Base-by-base conservation (phyloP, 129 eudicot species). In the carrot (Daucus carota) region DNA sequence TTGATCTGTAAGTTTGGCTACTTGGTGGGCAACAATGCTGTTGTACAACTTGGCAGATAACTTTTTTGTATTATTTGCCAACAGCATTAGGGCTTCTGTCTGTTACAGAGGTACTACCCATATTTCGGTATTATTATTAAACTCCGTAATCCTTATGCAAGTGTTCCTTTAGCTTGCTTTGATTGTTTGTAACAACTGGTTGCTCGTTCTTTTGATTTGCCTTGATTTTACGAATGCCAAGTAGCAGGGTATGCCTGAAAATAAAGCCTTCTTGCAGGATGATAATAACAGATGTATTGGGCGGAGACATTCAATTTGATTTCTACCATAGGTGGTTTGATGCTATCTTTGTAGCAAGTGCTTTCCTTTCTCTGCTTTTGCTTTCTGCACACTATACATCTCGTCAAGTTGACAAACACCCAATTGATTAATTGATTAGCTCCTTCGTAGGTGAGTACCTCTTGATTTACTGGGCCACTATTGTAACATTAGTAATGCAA, bases 321-420 rank as follows among this genome's bases (percentile, higher is more conserved):
- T 91, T 94, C 79, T 94, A 94, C 83, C 99, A 94, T 78, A 81
- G 96, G 65, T 94, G 99, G 99, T 94, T 94, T 34, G 99, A 94
- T 75, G 99, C 99, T 28, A 94, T 94, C 22, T 94, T 94, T 81
- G 99, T 88, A 54, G 97, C 99, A 22, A 94, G 99, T 73, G 97
- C 99, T 48, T 94, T 94, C 84, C 86, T 94, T 65, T 94, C 99
- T 79, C 83, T 94, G 76, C 93, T 94, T 80, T 82, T 94, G 90
- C 90, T 94, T 13, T 94, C 99, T 75, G 99, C 99, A 67, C 99
- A 94, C 78, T 94, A 94, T 81, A 91, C 97, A 24, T 84, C 99
- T 78, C 96, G 99, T n/a, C 96, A 88, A 68, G 87, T 92, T 47
- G 97, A 94, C 78, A 94, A 94, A 78, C 99, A 94, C 77, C 99